A percentile compares a stretch with the other conserved stretches of the same genome.
Evolutionary conservation across 1,284 basidiomycete genomes (phyloP).

Genomic region (Stereum hirsutum): DNA sequence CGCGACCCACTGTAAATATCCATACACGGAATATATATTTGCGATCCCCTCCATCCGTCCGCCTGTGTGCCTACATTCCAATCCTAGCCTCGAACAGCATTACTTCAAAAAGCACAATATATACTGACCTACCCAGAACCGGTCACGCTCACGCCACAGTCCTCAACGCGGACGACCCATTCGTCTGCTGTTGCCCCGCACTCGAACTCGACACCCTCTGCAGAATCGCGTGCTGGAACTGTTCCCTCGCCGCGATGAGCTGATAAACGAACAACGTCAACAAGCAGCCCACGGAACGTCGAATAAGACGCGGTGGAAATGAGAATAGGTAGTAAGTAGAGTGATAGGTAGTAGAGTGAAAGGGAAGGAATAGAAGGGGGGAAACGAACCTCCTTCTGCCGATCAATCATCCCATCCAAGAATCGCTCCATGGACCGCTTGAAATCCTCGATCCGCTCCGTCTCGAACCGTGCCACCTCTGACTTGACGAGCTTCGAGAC

Average conservation of each 20-base stretch:
- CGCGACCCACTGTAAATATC: too few species aligned
- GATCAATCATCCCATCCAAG: slow-evolving; percentile 72
- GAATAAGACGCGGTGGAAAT: too few species aligned
- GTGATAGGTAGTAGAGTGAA: not conserved
- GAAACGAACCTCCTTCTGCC: slow-evolving; percentile 60
- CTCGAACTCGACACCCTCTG: slow-evolving; percentile 23
- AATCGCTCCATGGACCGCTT: slow-evolving; percentile 70
- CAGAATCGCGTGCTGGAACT: slow-evolving; percentile 59
- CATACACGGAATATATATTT: too few species aligned
- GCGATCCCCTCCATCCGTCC: too few species aligned
- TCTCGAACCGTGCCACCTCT: slow-evolving; percentile 91
- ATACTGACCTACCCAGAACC: too few species aligned
- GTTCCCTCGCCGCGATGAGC: slow-evolving; percentile 62
- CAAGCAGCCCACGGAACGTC: too few species aligned
- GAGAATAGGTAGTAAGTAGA: slow-evolving; percentile 2
- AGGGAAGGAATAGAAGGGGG: not conserved
- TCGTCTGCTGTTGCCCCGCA: too few species aligned
- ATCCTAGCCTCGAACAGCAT: too few species aligned
- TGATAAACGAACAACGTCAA: slow-evolving; percentile 4
- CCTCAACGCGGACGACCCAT: too few species aligned
- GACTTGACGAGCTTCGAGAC: slow-evolving; percentile 82
- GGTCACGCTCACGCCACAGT: too few species aligned
- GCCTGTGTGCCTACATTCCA: too few species aligned
- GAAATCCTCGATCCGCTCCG: slow-evolving; percentile 87
- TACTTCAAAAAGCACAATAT: too few species aligned